Evolutionary conservation across 768 basidiomycete genomes (phyloP), one percentile per base, ranked within the genome.

Genomic region (Sutorius australiensis): DNA sequence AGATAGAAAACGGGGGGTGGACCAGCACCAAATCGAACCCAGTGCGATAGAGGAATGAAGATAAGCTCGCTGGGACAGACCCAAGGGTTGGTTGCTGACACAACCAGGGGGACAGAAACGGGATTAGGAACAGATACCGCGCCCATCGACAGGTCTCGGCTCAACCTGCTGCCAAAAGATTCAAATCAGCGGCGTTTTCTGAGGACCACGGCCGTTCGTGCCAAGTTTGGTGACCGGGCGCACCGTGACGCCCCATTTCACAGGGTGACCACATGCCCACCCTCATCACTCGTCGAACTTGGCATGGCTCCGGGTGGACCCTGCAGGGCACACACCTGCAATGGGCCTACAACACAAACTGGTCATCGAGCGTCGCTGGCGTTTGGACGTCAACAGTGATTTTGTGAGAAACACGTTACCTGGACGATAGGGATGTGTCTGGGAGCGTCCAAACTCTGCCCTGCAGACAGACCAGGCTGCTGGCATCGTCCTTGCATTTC

Each of bases 241-340:
- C 36, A 43, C 52, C 48, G 54, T 36, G 21, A 39, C 11, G 30
- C 34, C 33, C 28, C 44, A 14, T 16, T 30, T 39, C 38, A 39
- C 36, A 46, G 46, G 53, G 47, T 41, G 54, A 2, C 48, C 59
- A 50, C 59, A 53, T 60, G 59, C 30, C 54, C 59, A 60, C 54
- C 54, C 58, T 31, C 16, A 9, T 36, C 16, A 36, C 24, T 4
- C 4, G 24, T n/a, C 7, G 34, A n/a, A n/a, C 4, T 34, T 16
- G 6, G 24, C 24, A 24, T 34, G 14, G 14, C 5, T 16, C 2
- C 14, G 34, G 34, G 34, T 34, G 34, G 16, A 34, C 34, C 34
- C 34, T 16, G 14, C 24, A 24, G 24, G 24, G 34, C 34, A 16
- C 34, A 34, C 34, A 34, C 16, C 24, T 24, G 24, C 4, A 4